Evolutionary conservation across 1,284 basidiomycete species (phyloP), one percentile per base, ranked within the genome.

Genomic region (Coniophora puteana): DNA sequence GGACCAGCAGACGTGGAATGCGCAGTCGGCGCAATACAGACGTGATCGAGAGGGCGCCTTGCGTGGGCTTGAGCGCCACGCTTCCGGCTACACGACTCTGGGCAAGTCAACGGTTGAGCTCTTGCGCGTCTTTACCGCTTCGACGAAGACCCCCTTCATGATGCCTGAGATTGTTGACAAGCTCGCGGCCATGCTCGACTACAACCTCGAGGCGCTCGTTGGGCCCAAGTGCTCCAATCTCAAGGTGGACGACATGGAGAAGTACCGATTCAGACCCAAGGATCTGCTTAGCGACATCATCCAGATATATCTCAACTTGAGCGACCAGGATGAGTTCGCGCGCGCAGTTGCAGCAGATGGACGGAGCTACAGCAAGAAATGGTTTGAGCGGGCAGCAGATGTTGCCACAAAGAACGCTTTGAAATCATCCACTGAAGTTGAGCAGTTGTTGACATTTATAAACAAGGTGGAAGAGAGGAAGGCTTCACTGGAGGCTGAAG

Each of bases 111-210:
- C 93, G 11, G 83, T 99, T 20, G 83, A 86, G 35, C 72, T 98
- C 17, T 77, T 99, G 49, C 92, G 91, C 59, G 78, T 90, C 41
- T 95, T 99, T 63, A 96, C 95, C 0, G 88, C 82, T 0, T 90
- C 96, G 58, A 91, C 92, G 0, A 91, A 88, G 56, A 80, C 77
- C 29, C 93, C 95, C 0, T 99, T 99, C 67, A 89, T 98, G 79
- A 89, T 90, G 63, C 87, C 90, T 3, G 96, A 99, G 66, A 97
- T 99, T 42, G 92, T 99, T 22, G 89, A 95, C 57, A 81, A 90
- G 28, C 75, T 99, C 13, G 95, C 96, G 4, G 94, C 94, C 1
- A 98, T 98, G 90, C 68, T 99, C 52, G 89, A 97, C 61, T 95
- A 95, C 69, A 98, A 98, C 57, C 71, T 99, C 18, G 83, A 89